Percentiles rank a stretch among this genome's conserved stretches.
Evolutionary conservation across 495 filamentous ascomycete species (phyloP).

Genomic region (Letharia lupina): DNA sequence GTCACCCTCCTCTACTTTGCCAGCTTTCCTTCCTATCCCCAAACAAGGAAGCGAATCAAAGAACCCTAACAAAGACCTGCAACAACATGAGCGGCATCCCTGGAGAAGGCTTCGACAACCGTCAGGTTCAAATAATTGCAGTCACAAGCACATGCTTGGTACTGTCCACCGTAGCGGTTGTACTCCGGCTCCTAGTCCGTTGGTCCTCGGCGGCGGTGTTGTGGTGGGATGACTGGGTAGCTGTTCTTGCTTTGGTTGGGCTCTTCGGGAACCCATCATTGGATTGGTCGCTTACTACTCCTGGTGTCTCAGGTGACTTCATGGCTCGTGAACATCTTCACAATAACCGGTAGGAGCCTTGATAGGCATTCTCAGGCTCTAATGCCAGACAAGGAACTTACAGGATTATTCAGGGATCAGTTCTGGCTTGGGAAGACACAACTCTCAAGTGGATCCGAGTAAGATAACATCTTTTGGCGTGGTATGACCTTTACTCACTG

Average conservation of each 20-base stretch:
- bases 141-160: neutral
- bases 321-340: neutral
- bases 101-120: neutral
- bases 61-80: neutral
- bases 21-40: too few relatives aligned
- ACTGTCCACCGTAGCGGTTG: neutral
- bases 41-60: too few relatives aligned
- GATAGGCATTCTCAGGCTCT: neutral
- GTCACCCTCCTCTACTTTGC: too few relatives aligned
- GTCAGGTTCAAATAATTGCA: neutral
- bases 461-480: neutral
- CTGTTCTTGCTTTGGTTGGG: neutral
- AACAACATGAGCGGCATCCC: neutral
- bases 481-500: neutral
- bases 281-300: neutral
- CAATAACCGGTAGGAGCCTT: neutral
- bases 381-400: too few relatives aligned
- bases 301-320: neutral
- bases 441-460: neutral
- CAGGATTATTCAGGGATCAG: neutral
- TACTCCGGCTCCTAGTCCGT: neutral
- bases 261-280: neutral
- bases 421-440: neutral
- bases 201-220: neutral
- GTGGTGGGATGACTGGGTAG: neutral